Percentiles rank a stretch among this genome's conserved stretches.
Evolutionary conservation across 495 filamentous ascomycete species (phyloP).

Genomic region (Aspergillus egyptiacus): DNA sequence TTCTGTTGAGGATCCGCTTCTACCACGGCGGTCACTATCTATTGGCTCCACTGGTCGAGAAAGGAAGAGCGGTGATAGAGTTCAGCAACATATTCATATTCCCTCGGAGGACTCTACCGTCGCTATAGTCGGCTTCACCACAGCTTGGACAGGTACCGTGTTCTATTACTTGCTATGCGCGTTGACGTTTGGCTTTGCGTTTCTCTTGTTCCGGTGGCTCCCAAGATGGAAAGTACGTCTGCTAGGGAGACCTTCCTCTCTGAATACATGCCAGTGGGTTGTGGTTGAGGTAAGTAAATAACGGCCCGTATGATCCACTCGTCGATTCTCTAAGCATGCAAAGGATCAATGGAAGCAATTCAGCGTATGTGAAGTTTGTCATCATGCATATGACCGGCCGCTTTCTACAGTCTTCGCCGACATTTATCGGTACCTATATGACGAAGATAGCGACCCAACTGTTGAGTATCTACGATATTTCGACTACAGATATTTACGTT

Average conservation of each 20-base stretch:
- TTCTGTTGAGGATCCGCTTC: conserved; percentile 67
- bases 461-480: conserved; percentile 64
- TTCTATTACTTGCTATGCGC: conserved; percentile 65
- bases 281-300: conserved; percentile 63
- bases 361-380: conserved; percentile 58
- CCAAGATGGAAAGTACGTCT: conserved; percentile 79
- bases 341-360: conserved; percentile 94
- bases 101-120: conserved; percentile 88
- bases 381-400: conserved; percentile 66
- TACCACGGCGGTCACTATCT: conserved; percentile 55
- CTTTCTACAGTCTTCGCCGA: conserved; percentile 83
- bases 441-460: conserved; percentile 83
- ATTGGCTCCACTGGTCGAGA: conserved; percentile 50
- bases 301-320: background rate
- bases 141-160: conserved; percentile 58
- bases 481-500: conserved; percentile 89
- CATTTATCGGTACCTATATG: conserved; percentile 49
- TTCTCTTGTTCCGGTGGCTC: conserved; percentile 82
- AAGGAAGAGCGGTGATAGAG: conserved; percentile 49
- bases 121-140: conserved; percentile 85
- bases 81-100: conserved; percentile 88
- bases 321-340: conserved; percentile 9
- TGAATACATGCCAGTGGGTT: conserved; percentile 79
- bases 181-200: conserved; percentile 68
- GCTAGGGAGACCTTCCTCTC: conserved; percentile 57